Percentiles rank a stretch among this genome's conserved stretches.
phyloP scores from a whole-genome alignment of 306 rosid species.

The Nissolia schottii region DNA sequence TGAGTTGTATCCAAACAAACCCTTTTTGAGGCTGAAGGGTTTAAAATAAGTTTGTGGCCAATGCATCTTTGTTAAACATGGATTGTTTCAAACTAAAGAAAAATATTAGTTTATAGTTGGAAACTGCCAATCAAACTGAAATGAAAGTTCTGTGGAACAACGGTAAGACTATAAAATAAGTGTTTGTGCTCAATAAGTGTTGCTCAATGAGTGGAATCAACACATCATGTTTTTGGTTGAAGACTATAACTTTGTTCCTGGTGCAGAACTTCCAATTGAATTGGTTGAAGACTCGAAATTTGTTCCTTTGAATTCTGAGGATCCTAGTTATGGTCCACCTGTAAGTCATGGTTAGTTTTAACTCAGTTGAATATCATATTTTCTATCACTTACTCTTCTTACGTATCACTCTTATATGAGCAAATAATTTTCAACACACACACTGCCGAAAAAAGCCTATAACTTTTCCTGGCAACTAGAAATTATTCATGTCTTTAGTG shows the following conservation, averaged over 20 bases:
- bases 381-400: not conserved
- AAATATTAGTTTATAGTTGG: not conserved
- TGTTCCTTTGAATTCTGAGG: constrained; percentile 78
- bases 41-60: too few species aligned
- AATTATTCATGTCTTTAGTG: not conserved
- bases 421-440: not conserved
- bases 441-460: not conserved
- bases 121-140: not conserved
- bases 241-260: too few species aligned
- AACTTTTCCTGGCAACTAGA: not conserved
- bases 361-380: constrained; percentile 12
- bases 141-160: too few species aligned
- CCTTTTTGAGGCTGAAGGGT: too few species aligned
- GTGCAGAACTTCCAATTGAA: constrained; percentile 60
- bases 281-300: constrained; percentile 80
- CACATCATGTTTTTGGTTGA: too few species aligned
- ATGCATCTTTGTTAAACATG: too few species aligned
- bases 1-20: too few species aligned
- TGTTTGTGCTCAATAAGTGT: too few species aligned
- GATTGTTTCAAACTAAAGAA: too few species aligned
- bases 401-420: not conserved
- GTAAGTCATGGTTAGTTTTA: constrained; percentile 94
- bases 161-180: too few species aligned
- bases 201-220: too few species aligned
- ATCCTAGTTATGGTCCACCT: constrained; percentile 84